Conservation (phyloP, 106 monocot genomes). For the Gastrodia elata region DNA sequence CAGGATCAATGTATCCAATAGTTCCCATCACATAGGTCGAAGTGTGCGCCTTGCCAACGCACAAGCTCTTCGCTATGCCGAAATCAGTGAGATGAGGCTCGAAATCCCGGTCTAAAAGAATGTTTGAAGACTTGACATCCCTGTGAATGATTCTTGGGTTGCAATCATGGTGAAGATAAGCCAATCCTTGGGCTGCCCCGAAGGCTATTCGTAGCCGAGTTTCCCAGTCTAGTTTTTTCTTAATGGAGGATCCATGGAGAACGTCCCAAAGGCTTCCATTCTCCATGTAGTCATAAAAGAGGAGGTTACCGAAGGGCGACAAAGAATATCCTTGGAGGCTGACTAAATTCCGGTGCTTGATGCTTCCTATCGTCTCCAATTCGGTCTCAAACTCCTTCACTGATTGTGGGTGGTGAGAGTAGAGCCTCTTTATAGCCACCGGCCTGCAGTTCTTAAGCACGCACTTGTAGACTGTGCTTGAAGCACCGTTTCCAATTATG, state of each 20-base stretch:
- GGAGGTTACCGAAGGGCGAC: constrained; percentile 73
- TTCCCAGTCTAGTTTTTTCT: constrained; percentile 79
- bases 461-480: constrained; percentile 95
- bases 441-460: constrained; percentile 92
- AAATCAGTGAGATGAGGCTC: constrained; percentile 93
- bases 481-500: constrained; percentile 90
- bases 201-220: constrained; percentile 58
- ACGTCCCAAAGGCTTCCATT: constrained; percentile 99
- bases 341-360: constrained; percentile 90
- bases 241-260: constrained; percentile 66
- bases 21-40: constrained; percentile 96
- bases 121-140: constrained; percentile 93
- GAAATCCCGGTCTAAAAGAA: constrained; percentile 80
- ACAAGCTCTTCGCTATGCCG: constrained; percentile 88
- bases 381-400: constrained; percentile 92
- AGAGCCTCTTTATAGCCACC: constrained; percentile 82
- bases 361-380: constrained; percentile 87
- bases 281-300: constrained; percentile 99
- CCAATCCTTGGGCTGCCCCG: constrained; percentile 82
- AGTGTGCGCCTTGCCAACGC: constrained; percentile 79
- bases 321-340: constrained; percentile 89
- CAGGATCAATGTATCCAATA: constrained; percentile 94
- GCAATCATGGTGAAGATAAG: constrained; percentile 96
- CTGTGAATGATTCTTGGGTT: constrained; percentile 88
- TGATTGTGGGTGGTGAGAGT: constrained; percentile 71